phyloP scores from a whole-genome alignment of 2,329 filamentous ascomycete species.

The Fusarium marasasianum region DNA sequence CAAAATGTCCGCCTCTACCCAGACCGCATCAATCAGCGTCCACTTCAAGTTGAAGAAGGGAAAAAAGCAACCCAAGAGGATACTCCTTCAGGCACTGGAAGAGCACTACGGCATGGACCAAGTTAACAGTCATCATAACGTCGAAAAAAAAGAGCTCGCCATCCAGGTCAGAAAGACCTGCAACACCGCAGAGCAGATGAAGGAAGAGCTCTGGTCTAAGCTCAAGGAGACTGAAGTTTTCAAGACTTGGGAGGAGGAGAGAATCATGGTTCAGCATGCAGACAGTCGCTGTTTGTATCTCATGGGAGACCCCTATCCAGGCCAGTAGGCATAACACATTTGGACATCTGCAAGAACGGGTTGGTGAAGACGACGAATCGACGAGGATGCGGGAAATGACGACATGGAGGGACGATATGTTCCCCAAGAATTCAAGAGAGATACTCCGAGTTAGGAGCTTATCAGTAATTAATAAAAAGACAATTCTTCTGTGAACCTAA shows the following conservation, averaged over 20 bases:
- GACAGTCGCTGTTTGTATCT: neutral
- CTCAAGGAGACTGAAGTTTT: neutral
- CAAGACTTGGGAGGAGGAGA: neutral
- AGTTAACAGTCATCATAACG: neutral
- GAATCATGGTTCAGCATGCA: neutral
- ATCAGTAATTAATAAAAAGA: neutral
- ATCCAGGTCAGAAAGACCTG: neutral
- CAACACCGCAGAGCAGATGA: neutral
- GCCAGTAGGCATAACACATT: neutral
- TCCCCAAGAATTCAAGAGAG: accelerated
- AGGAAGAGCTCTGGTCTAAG: neutral
- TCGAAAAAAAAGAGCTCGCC: neutral
- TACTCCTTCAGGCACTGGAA: neutral
- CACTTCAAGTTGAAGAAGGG: neutral
- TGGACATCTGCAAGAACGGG: accelerated
- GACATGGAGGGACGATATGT: accelerated
- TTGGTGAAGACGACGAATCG: no score
- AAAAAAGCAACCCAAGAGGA: neutral
- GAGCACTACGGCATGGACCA: neutral
- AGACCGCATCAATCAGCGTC: neutral
- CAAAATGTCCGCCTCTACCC: neutral
- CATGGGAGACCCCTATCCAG: neutral
- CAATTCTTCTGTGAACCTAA: no score
- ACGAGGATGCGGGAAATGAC: neutral
- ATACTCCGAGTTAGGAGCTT: accelerated